phyloP scores from a whole-genome alignment of 768 basidiomycete genomes.

The Boletus speciosus region DNA sequence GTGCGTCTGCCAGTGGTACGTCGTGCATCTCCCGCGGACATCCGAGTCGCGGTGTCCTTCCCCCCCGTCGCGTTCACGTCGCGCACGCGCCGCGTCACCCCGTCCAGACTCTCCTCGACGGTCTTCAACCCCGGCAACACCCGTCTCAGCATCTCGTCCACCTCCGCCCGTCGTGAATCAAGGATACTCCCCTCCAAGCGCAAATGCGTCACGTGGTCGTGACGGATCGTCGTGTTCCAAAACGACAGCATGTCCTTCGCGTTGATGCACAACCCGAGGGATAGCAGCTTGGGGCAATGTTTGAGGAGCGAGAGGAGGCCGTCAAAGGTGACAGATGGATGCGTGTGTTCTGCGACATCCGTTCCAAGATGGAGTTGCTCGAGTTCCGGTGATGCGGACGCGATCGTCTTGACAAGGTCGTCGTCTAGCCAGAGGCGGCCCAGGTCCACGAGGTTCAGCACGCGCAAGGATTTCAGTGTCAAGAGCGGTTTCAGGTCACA shows the following conservation, averaged over 20 bases:
- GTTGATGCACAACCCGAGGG: conserved; percentile 11
- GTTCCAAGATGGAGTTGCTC: conserved; percentile 13
- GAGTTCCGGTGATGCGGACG: conserved; percentile 13
- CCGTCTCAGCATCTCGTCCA: conserved; percentile 18
- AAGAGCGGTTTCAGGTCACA: conserved; percentile 16
- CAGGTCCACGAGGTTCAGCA: conserved; percentile 13
- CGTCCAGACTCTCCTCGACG: conserved; percentile 21
- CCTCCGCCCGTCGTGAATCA: conserved; percentile 12
- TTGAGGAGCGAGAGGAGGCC: conserved; percentile 20
- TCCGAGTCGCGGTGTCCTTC: neutral
- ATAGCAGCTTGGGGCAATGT: conserved; percentile 17
- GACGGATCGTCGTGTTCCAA: conserved; percentile 12
- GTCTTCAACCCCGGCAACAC: conserved; percentile 22
- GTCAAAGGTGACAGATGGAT: conserved; percentile 13
- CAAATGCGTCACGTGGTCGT: conserved; percentile 11
- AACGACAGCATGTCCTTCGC: conserved; percentile 11
- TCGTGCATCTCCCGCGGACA: neutral
- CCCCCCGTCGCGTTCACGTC: neutral
- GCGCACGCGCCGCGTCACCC: conserved; percentile 14
- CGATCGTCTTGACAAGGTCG: conserved; percentile 17
- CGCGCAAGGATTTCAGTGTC: conserved; percentile 10
- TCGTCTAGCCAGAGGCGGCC: conserved; percentile 16
- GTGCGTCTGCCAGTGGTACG: conserved; percentile 12
- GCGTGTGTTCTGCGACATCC: neutral
- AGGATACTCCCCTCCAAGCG: conserved; percentile 16